Base-by-base conservation (phyloP, 2,329 filamentous ascomycete genomes). In the Aspergillus sp. region DNA sequence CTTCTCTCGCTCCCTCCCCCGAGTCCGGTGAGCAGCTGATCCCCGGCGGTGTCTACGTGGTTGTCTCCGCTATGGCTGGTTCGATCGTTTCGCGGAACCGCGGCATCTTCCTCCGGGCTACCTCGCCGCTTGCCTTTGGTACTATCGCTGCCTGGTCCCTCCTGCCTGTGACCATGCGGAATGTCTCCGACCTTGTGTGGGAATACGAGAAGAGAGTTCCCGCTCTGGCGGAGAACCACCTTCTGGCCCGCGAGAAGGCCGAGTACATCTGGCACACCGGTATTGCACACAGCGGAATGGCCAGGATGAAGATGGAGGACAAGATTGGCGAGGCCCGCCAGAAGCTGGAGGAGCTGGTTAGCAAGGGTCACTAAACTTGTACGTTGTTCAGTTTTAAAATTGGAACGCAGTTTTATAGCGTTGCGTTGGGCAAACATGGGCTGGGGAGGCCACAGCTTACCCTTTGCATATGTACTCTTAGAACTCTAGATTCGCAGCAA, bases 21-120 rank as follows among this genome's bases (percentile, higher is more conserved):
- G 86, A 91, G 69, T 88, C 83, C 48, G 88, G 87, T 65, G 93
- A 98, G 76, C 83, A 83, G 63, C 78, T 98, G 44, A 83, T 97
- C 70, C 93, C 93, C 30, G 91, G 91, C 27, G 77, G 83, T 47
- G 82, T 97, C 55, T 97, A 97, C 72, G 90, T 97, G 37, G 79
- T 96, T 28, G 90, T 98, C 38, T 85, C 90, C 34, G 84, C 88
- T 58, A 96, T 98, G 90, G 88, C 93, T 31, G 93, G 91, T 56
- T 90, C 83, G 68, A 97, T 98, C 65, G 75, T 96, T 43, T 82
- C 88, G 43, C 83, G 91, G 51, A 94, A 95, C 75, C 83, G 91
- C 57, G 90, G 86, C 67, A 78, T 97, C 50, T 66, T 95, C 50
- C 73, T 98, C 42, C 83, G 93, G 54, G 83, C 85, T 42, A 75